Evolutionary conservation across 148 eudicot genomes (phyloP).

Genomic region (Gaultheria prostrata): DNA sequence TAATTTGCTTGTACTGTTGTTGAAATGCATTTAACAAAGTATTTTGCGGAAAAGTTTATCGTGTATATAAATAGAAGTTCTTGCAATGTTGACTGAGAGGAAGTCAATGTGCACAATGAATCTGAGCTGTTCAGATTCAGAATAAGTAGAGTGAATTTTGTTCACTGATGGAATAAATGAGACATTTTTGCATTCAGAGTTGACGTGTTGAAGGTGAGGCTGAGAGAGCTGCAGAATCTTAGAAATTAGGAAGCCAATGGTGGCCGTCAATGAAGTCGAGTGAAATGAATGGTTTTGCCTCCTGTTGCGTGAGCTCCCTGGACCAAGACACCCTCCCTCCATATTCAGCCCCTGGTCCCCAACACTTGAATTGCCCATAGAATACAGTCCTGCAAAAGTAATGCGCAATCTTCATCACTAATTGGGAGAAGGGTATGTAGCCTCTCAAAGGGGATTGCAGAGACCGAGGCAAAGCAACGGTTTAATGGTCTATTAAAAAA

Average conservation of each 20-base stretch:
- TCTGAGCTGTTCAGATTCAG: not conserved
- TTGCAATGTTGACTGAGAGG: not conserved
- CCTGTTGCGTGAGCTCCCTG: constrained; percentile 62
- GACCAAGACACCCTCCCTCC: constrained; percentile 76
- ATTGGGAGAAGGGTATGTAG: no score
- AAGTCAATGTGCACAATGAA: not conserved
- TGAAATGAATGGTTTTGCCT: constrained; percentile 70
- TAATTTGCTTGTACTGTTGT: not conserved
- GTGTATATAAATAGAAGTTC: not conserved
- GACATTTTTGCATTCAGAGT: not conserved
- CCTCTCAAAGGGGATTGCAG: no score
- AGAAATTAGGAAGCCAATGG: constrained; percentile 3
- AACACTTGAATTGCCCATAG: constrained; percentile 79
- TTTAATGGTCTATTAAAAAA: no score
- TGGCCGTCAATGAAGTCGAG: constrained; percentile 61
- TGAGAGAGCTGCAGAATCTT: not conserved
- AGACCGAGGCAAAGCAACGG: no score
- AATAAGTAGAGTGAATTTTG: not conserved
- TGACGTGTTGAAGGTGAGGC: not conserved
- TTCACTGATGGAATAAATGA: not conserved
- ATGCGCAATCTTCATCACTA: not conserved
- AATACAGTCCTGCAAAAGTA: constrained; percentile 67
- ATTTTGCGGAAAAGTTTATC: not conserved
- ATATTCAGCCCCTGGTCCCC: constrained; percentile 72
- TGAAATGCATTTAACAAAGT: not conserved